phyloP scores from a whole-genome alignment of 208 protist species.

The Blechomonas ayalai region DNA sequence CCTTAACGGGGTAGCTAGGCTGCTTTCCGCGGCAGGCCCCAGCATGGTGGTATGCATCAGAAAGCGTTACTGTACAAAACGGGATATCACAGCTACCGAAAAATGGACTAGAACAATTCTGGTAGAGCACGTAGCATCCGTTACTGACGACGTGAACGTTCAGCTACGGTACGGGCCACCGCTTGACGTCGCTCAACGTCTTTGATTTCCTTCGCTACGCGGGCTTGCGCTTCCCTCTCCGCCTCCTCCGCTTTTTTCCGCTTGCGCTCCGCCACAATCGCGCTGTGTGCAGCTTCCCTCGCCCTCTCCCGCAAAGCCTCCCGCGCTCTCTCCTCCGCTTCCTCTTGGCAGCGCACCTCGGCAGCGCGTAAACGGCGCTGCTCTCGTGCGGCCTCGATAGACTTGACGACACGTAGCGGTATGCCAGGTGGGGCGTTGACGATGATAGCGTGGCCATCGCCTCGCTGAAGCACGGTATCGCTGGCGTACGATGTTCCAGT shows the following conservation, averaged over 20 bases:
- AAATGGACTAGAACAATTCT: too few species aligned
- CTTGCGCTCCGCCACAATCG: conserved; percentile 54
- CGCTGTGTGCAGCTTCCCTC: conserved; percentile 35
- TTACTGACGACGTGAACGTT: conserved; percentile 14
- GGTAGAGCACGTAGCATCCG: background rate
- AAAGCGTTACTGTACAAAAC: too few species aligned
- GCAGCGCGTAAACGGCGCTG: conserved; percentile 34
- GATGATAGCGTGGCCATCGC: too few species aligned
- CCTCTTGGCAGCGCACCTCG: conserved; percentile 30
- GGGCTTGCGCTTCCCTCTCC: conserved; percentile 16
- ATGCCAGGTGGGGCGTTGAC: conserved; percentile 36
- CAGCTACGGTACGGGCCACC: conserved; percentile 25
- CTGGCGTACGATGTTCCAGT: too few species aligned
- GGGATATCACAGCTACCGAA: too few species aligned
- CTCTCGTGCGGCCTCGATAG: conserved; percentile 39
- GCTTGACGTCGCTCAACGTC: conserved; percentile 19
- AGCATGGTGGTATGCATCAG: too few species aligned
- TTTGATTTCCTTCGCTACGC: conserved; percentile 21
- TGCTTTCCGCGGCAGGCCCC: too few species aligned
- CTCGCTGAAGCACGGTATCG: too few species aligned
- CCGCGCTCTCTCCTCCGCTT: conserved; percentile 35
- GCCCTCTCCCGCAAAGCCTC: conserved; percentile 46
- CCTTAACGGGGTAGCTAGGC: too few species aligned
- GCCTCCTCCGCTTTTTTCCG: conserved; percentile 19
- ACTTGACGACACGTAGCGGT: conserved; percentile 20